phyloP scores from a whole-genome alignment of 495 filamentous ascomycete genomes.

The Hypoxylon perforatum region DNA sequence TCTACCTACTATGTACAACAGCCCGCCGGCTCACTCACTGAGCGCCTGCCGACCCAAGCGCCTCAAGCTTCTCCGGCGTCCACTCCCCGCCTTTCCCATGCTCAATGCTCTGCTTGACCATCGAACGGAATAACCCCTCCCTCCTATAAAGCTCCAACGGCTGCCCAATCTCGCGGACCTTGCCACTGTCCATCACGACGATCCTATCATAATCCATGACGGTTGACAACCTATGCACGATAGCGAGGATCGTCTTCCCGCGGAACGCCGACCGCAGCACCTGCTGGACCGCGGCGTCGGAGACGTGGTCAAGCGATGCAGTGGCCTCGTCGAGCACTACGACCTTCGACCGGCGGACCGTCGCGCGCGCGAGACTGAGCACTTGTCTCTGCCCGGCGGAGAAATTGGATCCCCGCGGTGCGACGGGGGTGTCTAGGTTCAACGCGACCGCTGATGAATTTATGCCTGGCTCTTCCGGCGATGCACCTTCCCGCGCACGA shows the following conservation, averaged over 20 bases:
- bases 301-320: conserved; percentile 69
- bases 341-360: conserved; percentile 69
- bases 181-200: conserved; percentile 78
- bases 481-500: background rate
- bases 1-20: no score
- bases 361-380: conserved; percentile 74
- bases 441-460: background rate
- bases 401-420: background rate
- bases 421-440: background rate
- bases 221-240: conserved; percentile 84
- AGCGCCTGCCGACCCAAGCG: no score
- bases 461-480: background rate
- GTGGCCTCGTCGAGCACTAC: conserved; percentile 71
- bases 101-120: conserved; percentile 1
- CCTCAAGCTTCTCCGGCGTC: background rate
- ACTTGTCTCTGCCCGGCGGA: conserved; percentile 69
- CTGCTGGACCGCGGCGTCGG: conserved; percentile 7
- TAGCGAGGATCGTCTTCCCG: conserved; percentile 79
- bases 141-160: no score
- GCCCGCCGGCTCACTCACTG: no score
- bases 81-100: conserved; percentile 9
- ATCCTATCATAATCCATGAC: conserved; percentile 91
- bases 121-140: no score
- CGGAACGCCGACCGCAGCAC: conserved; percentile 4
- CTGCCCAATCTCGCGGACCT: conserved; percentile 70